Percentiles rank a stretch among this genome's conserved stretches.
Evolutionary conservation across 2,329 filamentous ascomycete genomes (phyloP).

Genomic region (Monosporascus sp.): DNA sequence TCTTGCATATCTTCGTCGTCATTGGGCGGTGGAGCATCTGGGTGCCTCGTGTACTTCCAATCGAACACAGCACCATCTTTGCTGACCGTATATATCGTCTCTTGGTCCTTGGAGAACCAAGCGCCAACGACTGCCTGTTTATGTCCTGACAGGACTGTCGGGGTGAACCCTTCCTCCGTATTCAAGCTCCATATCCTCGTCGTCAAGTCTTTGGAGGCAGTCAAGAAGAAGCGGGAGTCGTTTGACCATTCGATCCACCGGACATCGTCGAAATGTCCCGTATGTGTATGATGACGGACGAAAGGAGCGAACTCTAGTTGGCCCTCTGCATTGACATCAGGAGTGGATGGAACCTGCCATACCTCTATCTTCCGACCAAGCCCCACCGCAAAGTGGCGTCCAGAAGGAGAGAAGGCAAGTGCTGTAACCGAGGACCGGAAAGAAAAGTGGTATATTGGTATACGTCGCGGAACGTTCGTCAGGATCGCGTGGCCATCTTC

Average conservation of each 20-base stretch:
- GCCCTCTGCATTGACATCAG: slow-evolving; percentile 70
- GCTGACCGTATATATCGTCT: slow-evolving; percentile 92
- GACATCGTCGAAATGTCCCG: slow-evolving; percentile 83
- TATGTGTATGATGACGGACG: slow-evolving; percentile 77
- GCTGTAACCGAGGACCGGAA: slow-evolving; percentile 79
- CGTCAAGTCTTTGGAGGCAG: slow-evolving; percentile 85
- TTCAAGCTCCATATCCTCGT: slow-evolving; percentile 92
- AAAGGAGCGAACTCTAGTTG: slow-evolving; percentile 95
- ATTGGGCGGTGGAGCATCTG: slow-evolving; percentile 46
- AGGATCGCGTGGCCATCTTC: slow-evolving; percentile 91
- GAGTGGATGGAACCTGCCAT: slow-evolving; percentile 91
- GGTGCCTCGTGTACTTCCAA: slow-evolving; percentile 73
- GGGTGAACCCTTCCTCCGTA: slow-evolving; percentile 78
- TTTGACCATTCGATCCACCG: slow-evolving; percentile 89
- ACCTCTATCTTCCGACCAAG: slow-evolving; percentile 85
- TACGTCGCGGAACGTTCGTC: slow-evolving; percentile 80
- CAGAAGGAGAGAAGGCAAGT: slow-evolving; percentile 85
- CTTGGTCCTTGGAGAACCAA: slow-evolving; percentile 95
- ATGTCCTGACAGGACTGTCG: slow-evolving; percentile 86
- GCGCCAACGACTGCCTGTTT: slow-evolving; percentile 85
- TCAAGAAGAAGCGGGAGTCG: slow-evolving; percentile 93
- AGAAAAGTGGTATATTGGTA: slow-evolving; percentile 92
- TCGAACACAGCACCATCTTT: slow-evolving; percentile 95
- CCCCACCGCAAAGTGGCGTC: slow-evolving; percentile 83
- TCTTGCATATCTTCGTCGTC: slow-evolving; percentile 56